Base-by-base conservation (phyloP, 2,329 filamentous ascomycete species). In the Fusarium ramigenum region DNA sequence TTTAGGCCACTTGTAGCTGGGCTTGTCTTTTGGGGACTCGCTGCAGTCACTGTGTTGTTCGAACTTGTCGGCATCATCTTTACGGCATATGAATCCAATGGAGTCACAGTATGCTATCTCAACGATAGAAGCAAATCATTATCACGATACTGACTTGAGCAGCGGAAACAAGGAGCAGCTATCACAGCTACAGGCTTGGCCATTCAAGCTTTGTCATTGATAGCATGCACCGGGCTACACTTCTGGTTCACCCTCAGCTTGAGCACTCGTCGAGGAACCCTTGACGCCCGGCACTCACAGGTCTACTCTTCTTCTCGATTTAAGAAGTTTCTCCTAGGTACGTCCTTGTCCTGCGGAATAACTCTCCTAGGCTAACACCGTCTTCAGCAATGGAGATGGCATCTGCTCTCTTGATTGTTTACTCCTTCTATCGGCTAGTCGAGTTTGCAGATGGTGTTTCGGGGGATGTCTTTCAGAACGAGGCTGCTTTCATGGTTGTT, bases 171-270 rank as follows among this genome's bases (percentile, higher is more conserved):
- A 80, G 73, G 85, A 15, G 66, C 80, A 34, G 79, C 78, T 30
- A 78, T 88, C 18, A 76, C 86, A n/a, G 78, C 85, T 11, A 82
- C 79, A 4, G 87, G 86, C 12, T 72, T 88, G 18, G 83, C 78
- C 4, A 77, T 88, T 25, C 86, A 88, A 66, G 76, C 83, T 5
- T 63, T 79, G 9, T 80, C 83, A 9, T 77, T 88, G 15, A 52
- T 83, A 34, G 72, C 82, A 16, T 85, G 85, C 63, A 78, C 83
- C 23, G 77, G 74, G 25, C 78, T 79, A 60, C 84, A 82, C 63
- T 80, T 81, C 54, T 85, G 79, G 70, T 86, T 87, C 46, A 81
- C 81, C 19, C 73, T 83, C 39, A 79, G 79, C 40, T 71, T 87
- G 12, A 80, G 79, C 53, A 82, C 80, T 19, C 81, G 82, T 21